Evolutionary conservation across 768 basidiomycete species (phyloP).

Genomic region (Rhizopogon vinicolor): DNA sequence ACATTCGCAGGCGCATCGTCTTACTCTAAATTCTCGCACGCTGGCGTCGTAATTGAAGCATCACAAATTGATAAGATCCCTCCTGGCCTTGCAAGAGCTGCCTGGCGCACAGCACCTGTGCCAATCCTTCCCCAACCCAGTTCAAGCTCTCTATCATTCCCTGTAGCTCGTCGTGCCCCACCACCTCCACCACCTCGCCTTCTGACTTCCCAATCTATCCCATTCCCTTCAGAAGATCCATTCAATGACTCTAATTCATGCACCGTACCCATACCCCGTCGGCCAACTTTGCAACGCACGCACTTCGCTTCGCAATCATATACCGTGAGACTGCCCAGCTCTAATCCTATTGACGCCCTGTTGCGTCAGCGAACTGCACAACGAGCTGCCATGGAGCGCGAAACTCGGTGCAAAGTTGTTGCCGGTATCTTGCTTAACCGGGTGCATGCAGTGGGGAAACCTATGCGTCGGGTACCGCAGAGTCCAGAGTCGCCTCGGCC

Average conservation of each 20-base stretch:
- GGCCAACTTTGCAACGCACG: conserved; percentile 19
- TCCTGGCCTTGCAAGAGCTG: conserved; percentile 17
- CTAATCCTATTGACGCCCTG: conserved; percentile 17
- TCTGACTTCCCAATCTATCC: conserved; percentile 10
- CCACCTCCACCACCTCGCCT: conserved; percentile 10
- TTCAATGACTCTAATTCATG: conserved; percentile 22
- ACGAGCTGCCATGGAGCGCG: conserved; percentile 29
- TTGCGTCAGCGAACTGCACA: conserved; percentile 28
- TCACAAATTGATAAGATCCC: conserved; percentile 12
- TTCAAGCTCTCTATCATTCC: conserved; percentile 3
- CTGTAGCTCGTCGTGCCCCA: conserved; percentile 9
- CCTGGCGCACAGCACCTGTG: conserved; percentile 19
- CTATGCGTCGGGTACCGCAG: conserved; percentile 39
- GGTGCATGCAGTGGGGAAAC: conserved; percentile 47
- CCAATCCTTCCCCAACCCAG: conserved; percentile 5
- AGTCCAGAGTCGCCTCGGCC: conserved; percentile 25
- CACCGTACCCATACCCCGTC: not conserved
- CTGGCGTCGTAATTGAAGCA: conserved; percentile 20
- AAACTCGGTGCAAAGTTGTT: conserved; percentile 45
- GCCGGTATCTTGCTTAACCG: conserved; percentile 56
- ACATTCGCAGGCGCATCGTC: conserved; percentile 24
- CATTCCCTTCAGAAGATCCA: conserved; percentile 21
- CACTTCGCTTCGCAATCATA: conserved; percentile 23
- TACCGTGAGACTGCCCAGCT: conserved; percentile 20
- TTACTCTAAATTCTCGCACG: conserved; percentile 17